Percentiles rank a stretch among this genome's conserved stretches.
Evolutionary conservation across 1,284 basidiomycete species (phyloP).

Genomic region (Irpex sp.): DNA sequence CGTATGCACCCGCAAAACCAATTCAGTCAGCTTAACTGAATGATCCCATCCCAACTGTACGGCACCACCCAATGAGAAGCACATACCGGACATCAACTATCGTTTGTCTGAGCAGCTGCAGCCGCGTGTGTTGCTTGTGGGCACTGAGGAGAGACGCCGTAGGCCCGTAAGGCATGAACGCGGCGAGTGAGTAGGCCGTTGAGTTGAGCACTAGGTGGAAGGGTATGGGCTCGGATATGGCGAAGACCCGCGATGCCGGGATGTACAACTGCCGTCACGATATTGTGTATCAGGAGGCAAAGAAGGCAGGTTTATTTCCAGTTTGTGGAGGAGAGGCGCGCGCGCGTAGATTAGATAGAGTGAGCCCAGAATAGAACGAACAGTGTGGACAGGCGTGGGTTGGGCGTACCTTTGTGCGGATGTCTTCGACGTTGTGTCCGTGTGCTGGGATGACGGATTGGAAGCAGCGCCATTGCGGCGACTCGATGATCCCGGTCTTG

Average conservation of each 20-base stretch:
- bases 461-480: constrained; percentile 49
- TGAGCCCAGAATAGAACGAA: too few relatives aligned
- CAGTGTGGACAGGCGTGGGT: background rate
- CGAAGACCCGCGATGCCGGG: constrained; percentile 55
- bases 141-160: constrained; percentile 32
- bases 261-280: constrained; percentile 39
- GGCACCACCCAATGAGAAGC: background rate
- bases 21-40: background rate
- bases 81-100: constrained; percentile 62
- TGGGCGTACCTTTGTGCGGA: constrained; percentile 37
- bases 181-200: constrained; percentile 49
- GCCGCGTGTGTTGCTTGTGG: constrained; percentile 43
- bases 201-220: constrained; percentile 62
- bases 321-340: background rate
- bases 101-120: constrained; percentile 64
- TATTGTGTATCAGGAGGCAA: too few relatives aligned
- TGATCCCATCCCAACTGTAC: background rate
- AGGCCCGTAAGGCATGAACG: constrained; percentile 57
- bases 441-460: constrained; percentile 41
- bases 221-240: constrained; percentile 54
- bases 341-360: background rate
- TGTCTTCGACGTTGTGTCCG: constrained; percentile 36
- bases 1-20: too few relatives aligned
- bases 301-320: background rate
- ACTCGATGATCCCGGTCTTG: constrained; percentile 35